These are phyloP conservation scores for Panaeolus cyanescens DNA, from an alignment of 768 basidiomycete genomes.

Conservation along the genomic window DNA sequence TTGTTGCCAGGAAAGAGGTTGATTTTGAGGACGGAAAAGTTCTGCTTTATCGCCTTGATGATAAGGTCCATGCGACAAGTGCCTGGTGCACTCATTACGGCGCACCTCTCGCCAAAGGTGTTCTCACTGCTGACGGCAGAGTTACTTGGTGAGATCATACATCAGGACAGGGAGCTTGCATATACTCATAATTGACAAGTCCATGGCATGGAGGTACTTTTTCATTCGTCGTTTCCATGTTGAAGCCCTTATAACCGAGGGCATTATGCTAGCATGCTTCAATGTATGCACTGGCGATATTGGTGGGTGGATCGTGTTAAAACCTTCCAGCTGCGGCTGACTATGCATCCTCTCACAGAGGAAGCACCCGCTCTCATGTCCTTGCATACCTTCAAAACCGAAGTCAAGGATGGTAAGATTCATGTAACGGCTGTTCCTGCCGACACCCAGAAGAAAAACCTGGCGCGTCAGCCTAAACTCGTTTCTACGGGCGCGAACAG, in stretches of 20 bases:
- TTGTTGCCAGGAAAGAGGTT: constrained; percentile 71
- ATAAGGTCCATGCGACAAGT: constrained; percentile 75
- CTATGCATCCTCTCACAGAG: constrained; percentile 46
- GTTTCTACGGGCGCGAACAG: constrained; percentile 46
- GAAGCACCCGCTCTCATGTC: constrained; percentile 86
- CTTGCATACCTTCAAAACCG: constrained; percentile 75
- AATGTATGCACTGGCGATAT: constrained; percentile 84
- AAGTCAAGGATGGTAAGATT: constrained; percentile 72
- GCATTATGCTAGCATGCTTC: constrained; percentile 72
- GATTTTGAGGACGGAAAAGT: constrained; percentile 79
- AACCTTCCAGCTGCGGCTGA: background rate
- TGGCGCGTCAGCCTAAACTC: constrained; percentile 61
- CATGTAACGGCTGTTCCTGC: constrained; percentile 70
- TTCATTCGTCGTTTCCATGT: background rate
- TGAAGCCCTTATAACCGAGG: background rate
- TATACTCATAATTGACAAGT: constrained; percentile 32
- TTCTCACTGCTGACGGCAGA: constrained; percentile 75
- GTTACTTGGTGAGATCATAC: constrained; percentile 65
- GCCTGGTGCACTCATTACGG: constrained; percentile 93
- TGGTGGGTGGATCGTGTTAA: constrained; percentile 37
- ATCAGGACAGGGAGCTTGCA: background rate
- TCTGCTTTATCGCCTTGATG: constrained; percentile 73
- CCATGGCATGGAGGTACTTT: constrained; percentile 85
- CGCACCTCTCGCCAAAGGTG: constrained; percentile 82
- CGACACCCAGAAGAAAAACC: constrained; percentile 66